Percentiles rank a stretch among this genome's conserved stretches.
phyloP scores from a whole-genome alignment of 2,329 filamentous ascomycete species.

The Botrytis elliptica region DNA sequence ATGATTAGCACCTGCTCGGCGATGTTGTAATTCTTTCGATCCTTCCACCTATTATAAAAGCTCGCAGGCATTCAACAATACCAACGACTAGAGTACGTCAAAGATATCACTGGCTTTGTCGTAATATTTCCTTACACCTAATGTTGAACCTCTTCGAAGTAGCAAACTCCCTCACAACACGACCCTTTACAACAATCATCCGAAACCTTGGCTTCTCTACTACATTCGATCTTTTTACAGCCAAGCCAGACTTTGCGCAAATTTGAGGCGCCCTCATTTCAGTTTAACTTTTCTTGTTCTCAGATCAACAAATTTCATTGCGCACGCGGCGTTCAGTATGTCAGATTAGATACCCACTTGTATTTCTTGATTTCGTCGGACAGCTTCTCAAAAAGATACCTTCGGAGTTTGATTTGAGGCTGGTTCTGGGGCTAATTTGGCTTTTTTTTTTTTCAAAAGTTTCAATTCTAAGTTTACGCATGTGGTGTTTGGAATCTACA shows the following conservation, averaged over 20 bases:
- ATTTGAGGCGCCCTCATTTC: background rate
- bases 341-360: constrained; percentile 3
- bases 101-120: background rate
- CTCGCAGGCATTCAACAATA: background rate
- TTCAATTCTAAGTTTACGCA: constrained; percentile 25
- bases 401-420: background rate
- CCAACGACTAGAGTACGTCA: too few species aligned
- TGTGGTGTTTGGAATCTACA: constrained; percentile 24
- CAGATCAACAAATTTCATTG: background rate
- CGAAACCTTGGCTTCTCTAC: too few species aligned
- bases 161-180: background rate
- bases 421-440: background rate
- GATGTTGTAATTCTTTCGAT: background rate
- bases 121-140: too few species aligned
- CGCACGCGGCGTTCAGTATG: background rate
- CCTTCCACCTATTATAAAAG: background rate
- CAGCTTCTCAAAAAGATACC: background rate
- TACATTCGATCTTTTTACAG: background rate
- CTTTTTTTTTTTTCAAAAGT: background rate
- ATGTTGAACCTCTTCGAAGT: background rate
- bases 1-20: background rate
- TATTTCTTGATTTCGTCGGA: background rate
- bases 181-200: background rate
- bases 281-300: background rate
- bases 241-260: background rate